Conservation (phyloP, 495 filamentous ascomycete genomes). For the Achaetomiella virescens region DNA sequence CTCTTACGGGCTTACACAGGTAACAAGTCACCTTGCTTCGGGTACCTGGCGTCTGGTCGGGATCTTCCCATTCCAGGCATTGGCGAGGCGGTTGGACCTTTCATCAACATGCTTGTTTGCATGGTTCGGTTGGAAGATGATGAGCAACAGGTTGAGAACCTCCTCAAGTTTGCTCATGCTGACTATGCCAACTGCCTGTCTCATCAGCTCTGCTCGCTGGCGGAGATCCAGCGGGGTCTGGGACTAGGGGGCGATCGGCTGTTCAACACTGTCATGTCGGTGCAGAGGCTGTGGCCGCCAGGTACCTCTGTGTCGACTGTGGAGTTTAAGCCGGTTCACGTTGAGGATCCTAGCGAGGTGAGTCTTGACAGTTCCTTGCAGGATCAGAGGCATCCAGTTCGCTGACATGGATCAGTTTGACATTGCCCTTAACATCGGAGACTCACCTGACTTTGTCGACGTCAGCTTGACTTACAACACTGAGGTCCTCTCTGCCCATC, state of each 20-base stretch:
- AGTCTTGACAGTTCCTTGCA: not conserved
- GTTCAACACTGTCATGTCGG: conserved; percentile 7
- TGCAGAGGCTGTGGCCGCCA: not conserved
- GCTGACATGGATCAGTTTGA: not conserved
- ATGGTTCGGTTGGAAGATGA: not conserved
- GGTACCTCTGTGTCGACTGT: not conserved
- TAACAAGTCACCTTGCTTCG: conserved; percentile 1
- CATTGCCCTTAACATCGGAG: conserved; percentile 4
- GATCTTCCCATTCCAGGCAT: conserved; percentile 1
- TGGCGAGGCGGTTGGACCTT: not conserved
- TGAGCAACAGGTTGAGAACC: not conserved
- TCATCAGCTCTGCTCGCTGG: conserved; percentile 6
- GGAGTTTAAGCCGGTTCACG: conserved; percentile 4
- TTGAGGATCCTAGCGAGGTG: conserved; percentile 8
- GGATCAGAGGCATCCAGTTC: no score
- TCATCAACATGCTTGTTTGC: conserved; percentile 12
- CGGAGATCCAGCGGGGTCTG: conserved; percentile 6
- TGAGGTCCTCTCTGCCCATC: not conserved
- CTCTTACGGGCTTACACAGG: conserved; percentile 3
- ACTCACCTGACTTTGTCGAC: conserved; percentile 7
- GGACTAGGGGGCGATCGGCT: not conserved
- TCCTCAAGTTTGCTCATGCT: not conserved
- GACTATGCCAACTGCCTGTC: conserved; percentile 4
- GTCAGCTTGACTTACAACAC: conserved; percentile 7
- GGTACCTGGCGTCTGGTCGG: conserved; percentile 3